Evolutionary conservation across 257 asterid genomes (phyloP).

Genomic region (Nicotiana otophora): DNA sequence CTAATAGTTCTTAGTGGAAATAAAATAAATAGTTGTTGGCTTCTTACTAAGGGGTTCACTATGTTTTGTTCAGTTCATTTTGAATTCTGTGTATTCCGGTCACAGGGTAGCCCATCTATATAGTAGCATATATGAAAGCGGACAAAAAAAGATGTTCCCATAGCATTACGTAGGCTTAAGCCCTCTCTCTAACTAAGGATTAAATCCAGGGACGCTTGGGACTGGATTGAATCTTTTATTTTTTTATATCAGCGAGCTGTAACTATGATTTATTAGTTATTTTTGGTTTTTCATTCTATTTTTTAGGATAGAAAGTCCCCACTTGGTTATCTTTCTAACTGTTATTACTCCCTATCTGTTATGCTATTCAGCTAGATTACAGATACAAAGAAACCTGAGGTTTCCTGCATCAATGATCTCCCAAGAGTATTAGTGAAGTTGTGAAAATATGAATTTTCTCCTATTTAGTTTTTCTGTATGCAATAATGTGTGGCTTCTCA

Average conservation of each 20-base stretch:
- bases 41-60: no score
- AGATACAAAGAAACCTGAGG: background rate
- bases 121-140: no score
- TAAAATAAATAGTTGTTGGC: background rate
- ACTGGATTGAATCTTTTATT: no score
- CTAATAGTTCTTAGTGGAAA: background rate
- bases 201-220: no score
- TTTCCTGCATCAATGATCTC: background rate
- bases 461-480: background rate
- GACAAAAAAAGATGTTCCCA: no score
- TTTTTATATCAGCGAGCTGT: background rate
- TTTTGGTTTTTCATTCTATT: background rate
- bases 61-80: background rate
- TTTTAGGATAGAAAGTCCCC: background rate
- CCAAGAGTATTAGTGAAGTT: background rate
- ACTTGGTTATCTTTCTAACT: background rate
- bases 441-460: background rate
- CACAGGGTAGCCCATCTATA: no score
- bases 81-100: background rate
- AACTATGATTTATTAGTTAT: background rate
- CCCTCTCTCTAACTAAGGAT: no score
- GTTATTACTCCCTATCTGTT: background rate
- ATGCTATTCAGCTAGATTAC: background rate
- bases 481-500: background rate
- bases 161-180: no score